These are phyloP conservation scores for Penicillium sp. DNA, from an alignment of 2,329 filamentous ascomycete genomes.

Conservation along the genomic window DNA sequence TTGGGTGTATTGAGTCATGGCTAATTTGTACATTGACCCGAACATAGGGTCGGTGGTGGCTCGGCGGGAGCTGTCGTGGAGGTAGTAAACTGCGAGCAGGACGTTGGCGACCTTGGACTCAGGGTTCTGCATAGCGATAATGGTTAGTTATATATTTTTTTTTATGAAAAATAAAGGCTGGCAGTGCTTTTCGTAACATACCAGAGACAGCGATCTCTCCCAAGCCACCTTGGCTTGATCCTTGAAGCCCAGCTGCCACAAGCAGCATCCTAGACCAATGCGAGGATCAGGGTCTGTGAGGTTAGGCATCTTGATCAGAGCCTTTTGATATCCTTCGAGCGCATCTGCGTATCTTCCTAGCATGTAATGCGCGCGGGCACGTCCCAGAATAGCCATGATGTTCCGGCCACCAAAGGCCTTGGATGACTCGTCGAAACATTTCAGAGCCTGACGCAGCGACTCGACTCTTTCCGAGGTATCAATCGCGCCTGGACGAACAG, in stretches of 20 bases:
- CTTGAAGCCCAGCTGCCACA: conserved; percentile 95
- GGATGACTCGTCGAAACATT: conserved; percentile 92
- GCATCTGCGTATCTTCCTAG: conserved; percentile 83
- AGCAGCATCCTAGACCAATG: conserved; percentile 93
- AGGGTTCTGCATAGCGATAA: conserved; percentile 52
- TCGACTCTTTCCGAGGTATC: conserved; percentile 72
- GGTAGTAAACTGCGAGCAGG: conserved; percentile 82
- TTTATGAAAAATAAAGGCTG: not conserved
- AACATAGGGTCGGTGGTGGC: conserved; percentile 83
- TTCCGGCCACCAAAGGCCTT: conserved; percentile 82
- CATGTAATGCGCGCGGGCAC: conserved; percentile 81
- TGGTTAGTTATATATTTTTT: not conserved
- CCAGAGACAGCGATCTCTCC: conserved; percentile 79
- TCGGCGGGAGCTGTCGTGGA: conserved; percentile 80
- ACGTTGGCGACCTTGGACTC: conserved; percentile 89
- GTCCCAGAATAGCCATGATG: conserved; percentile 87
- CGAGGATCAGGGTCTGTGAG: conserved; percentile 90
- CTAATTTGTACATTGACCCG: conserved; percentile 79
- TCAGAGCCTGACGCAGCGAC: conserved; percentile 77
- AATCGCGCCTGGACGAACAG: conserved; percentile 58
- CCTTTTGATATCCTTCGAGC: conserved; percentile 80
- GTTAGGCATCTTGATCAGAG: conserved; percentile 78
- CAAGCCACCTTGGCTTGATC: conserved; percentile 88
- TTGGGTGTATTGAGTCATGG: conserved; percentile 91
- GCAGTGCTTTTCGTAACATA: conserved; percentile 37